Percentiles rank a stretch among this genome's conserved stretches.
Conservation (phyloP, 2,329 filamentous ascomycete genomes). For the Bipolaris victoriae region DNA sequence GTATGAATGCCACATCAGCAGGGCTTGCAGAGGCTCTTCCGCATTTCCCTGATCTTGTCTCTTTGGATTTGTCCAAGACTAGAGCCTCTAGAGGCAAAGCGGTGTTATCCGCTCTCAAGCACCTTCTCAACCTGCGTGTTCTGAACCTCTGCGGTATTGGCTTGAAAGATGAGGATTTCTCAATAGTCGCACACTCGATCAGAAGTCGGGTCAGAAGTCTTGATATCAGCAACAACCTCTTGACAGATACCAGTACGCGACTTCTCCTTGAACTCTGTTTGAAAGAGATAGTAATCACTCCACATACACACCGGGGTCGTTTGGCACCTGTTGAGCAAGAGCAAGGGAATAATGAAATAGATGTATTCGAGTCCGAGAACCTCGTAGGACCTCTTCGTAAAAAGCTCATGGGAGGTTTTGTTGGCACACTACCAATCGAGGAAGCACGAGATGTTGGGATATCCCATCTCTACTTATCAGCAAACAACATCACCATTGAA, state of each 20-base stretch:
- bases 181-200: constrained; percentile 60
- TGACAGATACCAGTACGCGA: constrained; percentile 63
- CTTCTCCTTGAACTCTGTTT: constrained; percentile 61
- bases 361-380: constrained; percentile 49
- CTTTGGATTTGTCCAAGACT: constrained; percentile 64
- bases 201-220: constrained; percentile 60
- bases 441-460: constrained; percentile 61
- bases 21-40: constrained; percentile 60
- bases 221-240: constrained; percentile 62
- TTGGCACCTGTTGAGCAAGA: constrained; percentile 31
- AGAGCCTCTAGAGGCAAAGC: constrained; percentile 55
- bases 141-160: constrained; percentile 62
- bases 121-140: constrained; percentile 60
- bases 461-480: constrained; percentile 65
- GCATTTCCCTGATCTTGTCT: constrained; percentile 61
- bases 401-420: constrained; percentile 49
- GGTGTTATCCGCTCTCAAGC: constrained; percentile 57
- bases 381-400: constrained; percentile 60
- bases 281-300: constrained; percentile 27
- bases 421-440: constrained; percentile 62
- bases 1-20: constrained; percentile 63
- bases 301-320: constrained; percentile 19
- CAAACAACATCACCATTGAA: constrained; percentile 62
- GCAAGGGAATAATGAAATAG: constrained; percentile 46
- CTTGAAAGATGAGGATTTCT: constrained; percentile 60